Base-by-base conservation (phyloP, 306 rosid species). In the Astragalus glycyphyllos region DNA sequence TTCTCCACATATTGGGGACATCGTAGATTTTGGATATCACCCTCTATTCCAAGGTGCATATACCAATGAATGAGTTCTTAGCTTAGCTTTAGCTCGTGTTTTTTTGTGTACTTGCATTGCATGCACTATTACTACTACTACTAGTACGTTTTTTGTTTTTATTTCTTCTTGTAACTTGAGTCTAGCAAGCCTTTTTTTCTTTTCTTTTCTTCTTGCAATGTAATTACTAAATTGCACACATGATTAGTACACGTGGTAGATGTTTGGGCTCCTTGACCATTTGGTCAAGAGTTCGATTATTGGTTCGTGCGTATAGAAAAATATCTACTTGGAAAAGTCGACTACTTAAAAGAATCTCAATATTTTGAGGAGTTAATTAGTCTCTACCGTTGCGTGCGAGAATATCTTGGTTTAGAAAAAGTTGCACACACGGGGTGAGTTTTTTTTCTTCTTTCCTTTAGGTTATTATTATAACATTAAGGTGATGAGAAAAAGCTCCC, bases 11-110 rank as follows among this genome's bases (percentile, higher is more conserved):
- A 75, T 84, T 78, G 96, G 93, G 58, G 97, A 88, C 58, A 10
- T 40, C 8, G 91, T 91, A 75, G 96, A 87, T 74, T 77, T 84
- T 69, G 97, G 94, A 26, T 85, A 83, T 6, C 45, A 40, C 46
- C 85, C 90, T 35, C 86, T 79, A 64, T 85, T 81, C 74, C 84
- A 74, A 80, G 54, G 46, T 65, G 60, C 77, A 58, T 65, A 70
- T 74, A 71, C 59, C 60, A 7, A 40, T 35, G 8, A 69, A 55
- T 59, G 16, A 59, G 78, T 50, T 8, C 45, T 40, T 40, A 40
- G 45, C 37, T 16, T 44, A 41, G 15, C 49, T 16, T 16, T 46
- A 72, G 73, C 50, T 65, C 26, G 44, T 71, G 50, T 46, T 5
- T 51, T 26, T 26, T 26, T 50, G 51, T 74, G 71, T 68, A 58